A percentile compares a stretch with the other conserved stretches of the same genome.
Evolutionary conservation across 352 stramenopile species (phyloP).

Genomic region (Globisporangium perplexum): DNA sequence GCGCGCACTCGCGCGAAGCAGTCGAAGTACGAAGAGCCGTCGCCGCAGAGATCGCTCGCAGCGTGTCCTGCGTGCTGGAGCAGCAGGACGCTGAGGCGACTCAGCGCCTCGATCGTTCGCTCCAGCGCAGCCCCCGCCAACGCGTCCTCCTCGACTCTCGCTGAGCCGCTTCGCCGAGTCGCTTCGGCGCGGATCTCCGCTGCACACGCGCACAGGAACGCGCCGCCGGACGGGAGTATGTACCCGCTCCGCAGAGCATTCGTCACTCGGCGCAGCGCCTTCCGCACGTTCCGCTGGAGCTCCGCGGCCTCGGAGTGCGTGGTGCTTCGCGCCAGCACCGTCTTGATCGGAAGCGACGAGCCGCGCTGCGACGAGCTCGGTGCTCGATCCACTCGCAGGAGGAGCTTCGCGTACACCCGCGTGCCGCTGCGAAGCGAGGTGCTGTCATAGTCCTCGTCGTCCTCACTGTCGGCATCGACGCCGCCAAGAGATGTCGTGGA

Average conservation of each 20-base stretch:
- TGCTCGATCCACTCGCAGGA: not conserved
- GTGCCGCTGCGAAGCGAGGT: not conserved
- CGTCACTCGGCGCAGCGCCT: not conserved
- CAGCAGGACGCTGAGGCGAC: slow-evolving; percentile 3
- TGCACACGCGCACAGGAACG: slow-evolving; percentile 7
- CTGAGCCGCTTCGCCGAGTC: not conserved
- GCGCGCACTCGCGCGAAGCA: not conserved
- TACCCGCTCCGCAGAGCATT: slow-evolving; percentile 3
- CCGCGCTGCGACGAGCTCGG: too few relatives aligned
- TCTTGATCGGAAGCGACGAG: slow-evolving; percentile 2
- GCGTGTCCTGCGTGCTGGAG: slow-evolving; percentile 2
- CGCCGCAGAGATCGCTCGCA: not conserved
- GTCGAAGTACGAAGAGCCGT: not conserved
- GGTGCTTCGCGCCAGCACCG: slow-evolving; percentile 6
- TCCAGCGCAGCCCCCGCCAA: not conserved
- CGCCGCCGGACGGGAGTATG: slow-evolving; percentile 10
- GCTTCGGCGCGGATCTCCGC: slow-evolving; percentile 1
- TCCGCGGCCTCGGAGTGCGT: not conserved
- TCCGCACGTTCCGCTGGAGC: slow-evolving; percentile 4
- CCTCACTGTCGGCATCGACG: not conserved
- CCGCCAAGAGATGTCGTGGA: not conserved
- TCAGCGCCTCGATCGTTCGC: slow-evolving; percentile 4
- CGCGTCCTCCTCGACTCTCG: not conserved
- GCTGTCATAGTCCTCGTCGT: not conserved
- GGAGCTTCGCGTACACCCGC: not conserved